Evolutionary conservation across 352 stramenopile genomes (phyloP).

Genomic region (Pythium phragmiticola): DNA sequence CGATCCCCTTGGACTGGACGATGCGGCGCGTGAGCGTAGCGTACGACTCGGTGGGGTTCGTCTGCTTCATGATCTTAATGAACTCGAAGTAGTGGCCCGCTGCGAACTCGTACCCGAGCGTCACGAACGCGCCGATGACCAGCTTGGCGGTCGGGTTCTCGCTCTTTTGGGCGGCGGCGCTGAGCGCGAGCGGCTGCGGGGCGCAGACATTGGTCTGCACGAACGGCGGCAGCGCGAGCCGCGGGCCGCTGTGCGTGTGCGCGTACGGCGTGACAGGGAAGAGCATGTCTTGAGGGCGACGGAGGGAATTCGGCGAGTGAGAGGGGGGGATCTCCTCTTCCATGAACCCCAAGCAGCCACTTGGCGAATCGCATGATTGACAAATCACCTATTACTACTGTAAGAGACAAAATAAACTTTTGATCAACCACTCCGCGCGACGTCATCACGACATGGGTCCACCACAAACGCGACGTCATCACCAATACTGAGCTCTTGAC

Average conservation of each 20-base stretch:
- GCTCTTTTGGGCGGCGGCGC: conserved; percentile 18
- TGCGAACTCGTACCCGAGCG: conserved; percentile 86
- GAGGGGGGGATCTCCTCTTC: neutral
- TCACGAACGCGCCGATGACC: conserved; percentile 81
- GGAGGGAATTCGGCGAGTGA: conserved; percentile 23
- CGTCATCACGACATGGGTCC: conserved; percentile 24
- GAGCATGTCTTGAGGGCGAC: conserved; percentile 7
- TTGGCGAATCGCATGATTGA: conserved; percentile 4
- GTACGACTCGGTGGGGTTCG: conserved; percentile 80
- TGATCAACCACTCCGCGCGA: neutral
- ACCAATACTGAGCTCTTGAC: neutral
- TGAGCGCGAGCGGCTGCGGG: conserved; percentile 29
- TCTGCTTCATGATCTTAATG: conserved; percentile 94
- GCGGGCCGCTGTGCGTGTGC: neutral
- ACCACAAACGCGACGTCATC: conserved; percentile 17
- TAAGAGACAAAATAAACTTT: conserved; percentile 22
- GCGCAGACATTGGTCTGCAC: conserved; percentile 14
- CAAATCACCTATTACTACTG: conserved; percentile 19
- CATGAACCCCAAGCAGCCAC: neutral
- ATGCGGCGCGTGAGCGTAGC: conserved; percentile 76
- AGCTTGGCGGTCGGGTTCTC: conserved; percentile 79
- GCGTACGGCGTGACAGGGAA: conserved; percentile 11
- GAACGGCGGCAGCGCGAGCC: conserved; percentile 5
- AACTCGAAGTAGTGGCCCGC: conserved; percentile 92
- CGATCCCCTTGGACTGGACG: conserved; percentile 85